Evolutionary conservation across 1,139 yeast species (phyloP).

Genomic region (Sugiyamaella paludigena): DNA sequence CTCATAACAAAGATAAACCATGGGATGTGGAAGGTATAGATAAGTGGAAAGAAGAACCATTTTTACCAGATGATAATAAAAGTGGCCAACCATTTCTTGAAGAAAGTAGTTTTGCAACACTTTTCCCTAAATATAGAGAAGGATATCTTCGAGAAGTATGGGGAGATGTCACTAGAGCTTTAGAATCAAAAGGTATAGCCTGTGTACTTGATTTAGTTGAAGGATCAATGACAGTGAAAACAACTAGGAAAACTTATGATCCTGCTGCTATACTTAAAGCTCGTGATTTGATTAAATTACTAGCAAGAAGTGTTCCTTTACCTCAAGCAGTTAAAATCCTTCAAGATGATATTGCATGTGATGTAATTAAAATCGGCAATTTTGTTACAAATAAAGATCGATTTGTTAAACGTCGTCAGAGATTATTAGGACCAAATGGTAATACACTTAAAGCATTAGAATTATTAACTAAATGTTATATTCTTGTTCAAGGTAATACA

Average conservation of each 20-base stretch:
- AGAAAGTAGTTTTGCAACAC: constrained; percentile 90
- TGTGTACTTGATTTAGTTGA: constrained; percentile 89
- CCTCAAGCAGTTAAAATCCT: constrained; percentile 93
- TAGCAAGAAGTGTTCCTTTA: constrained; percentile 95
- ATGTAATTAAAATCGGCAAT: constrained; percentile 91
- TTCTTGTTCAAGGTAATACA: constrained; percentile 95
- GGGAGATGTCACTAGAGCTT: constrained; percentile 85
- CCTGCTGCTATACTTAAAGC: constrained; percentile 94
- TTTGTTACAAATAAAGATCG: constrained; percentile 88
- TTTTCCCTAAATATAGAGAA: constrained; percentile 96
- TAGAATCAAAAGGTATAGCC: constrained; percentile 69
- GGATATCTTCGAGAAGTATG: constrained; percentile 83
- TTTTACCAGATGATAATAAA: constrained; percentile 83
- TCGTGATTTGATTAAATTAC: constrained; percentile 85
- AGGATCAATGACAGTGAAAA: constrained; percentile 95
- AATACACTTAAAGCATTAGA: constrained; percentile 95
- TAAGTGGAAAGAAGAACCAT: constrained; percentile 88
- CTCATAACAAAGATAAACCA: constrained; percentile 92
- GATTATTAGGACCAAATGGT: constrained; percentile 96
- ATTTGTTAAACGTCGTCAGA: constrained; percentile 91
- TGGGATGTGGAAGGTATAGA: constrained; percentile 97
- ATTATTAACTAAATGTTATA: constrained; percentile 86
- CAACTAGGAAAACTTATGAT: constrained; percentile 92
- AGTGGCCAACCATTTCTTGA: constrained; percentile 88
- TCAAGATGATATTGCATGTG: constrained; percentile 93